Percentiles rank a stretch among this genome's conserved stretches.
Evolutionary conservation across 1,284 basidiomycete species (phyloP).

Genomic region (Trametes polyzona): DNA sequence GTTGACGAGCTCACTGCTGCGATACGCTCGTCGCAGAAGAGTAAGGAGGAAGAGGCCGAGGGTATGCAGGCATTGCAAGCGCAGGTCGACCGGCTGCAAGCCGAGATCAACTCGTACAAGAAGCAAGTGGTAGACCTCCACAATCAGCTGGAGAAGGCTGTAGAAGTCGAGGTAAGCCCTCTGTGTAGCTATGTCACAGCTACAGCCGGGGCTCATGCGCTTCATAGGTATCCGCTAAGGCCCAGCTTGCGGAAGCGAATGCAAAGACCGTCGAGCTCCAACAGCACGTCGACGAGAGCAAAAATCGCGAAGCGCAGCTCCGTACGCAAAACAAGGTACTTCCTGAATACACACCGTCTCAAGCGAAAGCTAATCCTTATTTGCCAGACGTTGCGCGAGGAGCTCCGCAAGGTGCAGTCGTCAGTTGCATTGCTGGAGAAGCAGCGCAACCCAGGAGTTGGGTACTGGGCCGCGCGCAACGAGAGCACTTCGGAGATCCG

Average conservation of each 20-base stretch:
- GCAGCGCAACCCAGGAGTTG: constrained; percentile 90
- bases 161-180: constrained; percentile 60
- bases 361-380: background rate
- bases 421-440: constrained; percentile 88
- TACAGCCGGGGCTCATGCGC: background rate
- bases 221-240: constrained; percentile 48
- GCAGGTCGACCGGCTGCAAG: constrained; percentile 57
- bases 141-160: constrained; percentile 51
- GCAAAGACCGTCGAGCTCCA: constrained; percentile 53
- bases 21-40: constrained; percentile 60
- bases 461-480: constrained; percentile 77
- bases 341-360: background rate
- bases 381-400: constrained; percentile 82
- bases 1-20: constrained; percentile 70
- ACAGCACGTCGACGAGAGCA: constrained; percentile 65
- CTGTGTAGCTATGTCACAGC: background rate
- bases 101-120: constrained; percentile 50
- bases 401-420: constrained; percentile 90
- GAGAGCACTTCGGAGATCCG: constrained; percentile 47
- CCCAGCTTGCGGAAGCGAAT: constrained; percentile 48
- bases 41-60: constrained; percentile 62
- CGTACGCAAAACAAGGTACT: constrained; percentile 76
- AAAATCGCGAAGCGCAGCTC: constrained; percentile 66
- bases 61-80: constrained; percentile 55
- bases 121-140: constrained; percentile 53